A percentile compares a stretch with the other conserved stretches of the same genome.
Evolutionary conservation across 2,329 filamentous ascomycete species (phyloP).

Genomic region (Chrysosporium keratinophilum): DNA sequence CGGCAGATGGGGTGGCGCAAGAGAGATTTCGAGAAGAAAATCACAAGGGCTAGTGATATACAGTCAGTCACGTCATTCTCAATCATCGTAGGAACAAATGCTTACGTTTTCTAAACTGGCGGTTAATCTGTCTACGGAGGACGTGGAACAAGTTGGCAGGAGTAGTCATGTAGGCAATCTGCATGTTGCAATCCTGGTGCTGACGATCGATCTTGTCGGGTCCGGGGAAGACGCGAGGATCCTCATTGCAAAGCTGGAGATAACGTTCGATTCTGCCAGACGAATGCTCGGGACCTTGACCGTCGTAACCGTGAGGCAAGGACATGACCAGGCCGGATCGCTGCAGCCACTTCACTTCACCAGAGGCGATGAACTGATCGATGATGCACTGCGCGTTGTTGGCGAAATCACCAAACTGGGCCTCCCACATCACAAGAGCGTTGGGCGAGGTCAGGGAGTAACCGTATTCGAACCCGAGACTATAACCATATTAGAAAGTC

Average conservation of each 20-base stretch:
- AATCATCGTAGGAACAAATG: constrained; percentile 18
- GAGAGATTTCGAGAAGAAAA: constrained; percentile 97
- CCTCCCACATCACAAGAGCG: constrained; percentile 98
- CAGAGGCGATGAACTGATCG: constrained; percentile 96
- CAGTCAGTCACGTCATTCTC: constrained; percentile 15
- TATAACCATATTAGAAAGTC: constrained; percentile 48
- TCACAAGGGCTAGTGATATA: constrained; percentile 58
- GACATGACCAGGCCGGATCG: constrained; percentile 93
- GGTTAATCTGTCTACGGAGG: constrained; percentile 92
- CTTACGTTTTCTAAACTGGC: constrained; percentile 98
- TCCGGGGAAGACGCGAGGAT: constrained; percentile 82
- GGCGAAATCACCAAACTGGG: constrained; percentile 98
- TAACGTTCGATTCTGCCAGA: constrained; percentile 96
- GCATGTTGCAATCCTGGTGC: constrained; percentile 99
- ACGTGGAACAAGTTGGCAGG: constrained; percentile 95
- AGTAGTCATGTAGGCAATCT: constrained; percentile 94
- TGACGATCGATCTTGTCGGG: constrained; percentile 86
- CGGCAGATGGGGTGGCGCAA: constrained; percentile 88
- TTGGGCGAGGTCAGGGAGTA: constrained; percentile 96
- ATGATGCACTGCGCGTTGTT: constrained; percentile 99
- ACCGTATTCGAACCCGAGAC: constrained; percentile 94
- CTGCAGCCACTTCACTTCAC: constrained; percentile 98
- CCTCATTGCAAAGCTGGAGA: constrained; percentile 93
- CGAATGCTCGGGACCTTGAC: constrained; percentile 95
- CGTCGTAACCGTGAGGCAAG: constrained; percentile 93